These are phyloP conservation scores for Salvia splendens DNA, from an alignment of 257 asterid genomes.

Conservation along the genomic window DNA sequence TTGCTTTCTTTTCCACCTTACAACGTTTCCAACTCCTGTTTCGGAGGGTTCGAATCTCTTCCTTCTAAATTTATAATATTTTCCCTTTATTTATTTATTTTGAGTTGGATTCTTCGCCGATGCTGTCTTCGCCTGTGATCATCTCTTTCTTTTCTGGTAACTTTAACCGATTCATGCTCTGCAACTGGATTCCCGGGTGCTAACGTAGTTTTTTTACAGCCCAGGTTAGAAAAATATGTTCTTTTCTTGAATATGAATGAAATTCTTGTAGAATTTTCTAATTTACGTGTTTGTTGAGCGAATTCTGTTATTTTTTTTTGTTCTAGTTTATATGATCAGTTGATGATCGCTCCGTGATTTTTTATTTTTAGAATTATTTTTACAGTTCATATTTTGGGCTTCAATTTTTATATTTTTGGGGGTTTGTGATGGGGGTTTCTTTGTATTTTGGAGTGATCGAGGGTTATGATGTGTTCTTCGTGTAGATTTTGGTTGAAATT, in stretches of 20 bases:
- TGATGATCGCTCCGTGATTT: constrained; percentile 14
- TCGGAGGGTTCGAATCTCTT: constrained; percentile 29
- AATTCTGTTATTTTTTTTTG: not conserved
- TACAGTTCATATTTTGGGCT: not conserved
- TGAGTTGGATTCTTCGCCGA: constrained; percentile 2
- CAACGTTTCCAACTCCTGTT: constrained; percentile 35
- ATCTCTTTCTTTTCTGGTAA: not conserved
- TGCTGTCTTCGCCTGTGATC: not conserved
- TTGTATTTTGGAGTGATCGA: not conserved
- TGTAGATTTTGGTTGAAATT: not conserved
- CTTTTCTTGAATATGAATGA: not conserved
- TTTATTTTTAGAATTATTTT: not conserved
- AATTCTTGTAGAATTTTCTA: not conserved
- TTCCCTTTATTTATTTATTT: not conserved
- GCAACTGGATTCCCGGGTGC: constrained; percentile 21
- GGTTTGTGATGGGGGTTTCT: not conserved
- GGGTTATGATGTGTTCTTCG: not conserved
- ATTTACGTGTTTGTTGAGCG: not conserved
- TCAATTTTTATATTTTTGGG: not conserved
- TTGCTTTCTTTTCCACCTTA: constrained; percentile 31
- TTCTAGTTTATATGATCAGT: constrained; percentile 8
- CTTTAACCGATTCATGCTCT: constrained; percentile 2
- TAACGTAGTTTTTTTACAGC: constrained; percentile 21
- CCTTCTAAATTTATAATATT: constrained; percentile 16
- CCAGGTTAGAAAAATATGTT: constrained; percentile 42